phyloP scores from a whole-genome alignment of 371 early-diverging fungal genomes.

The Coemansia sp. region DNA sequence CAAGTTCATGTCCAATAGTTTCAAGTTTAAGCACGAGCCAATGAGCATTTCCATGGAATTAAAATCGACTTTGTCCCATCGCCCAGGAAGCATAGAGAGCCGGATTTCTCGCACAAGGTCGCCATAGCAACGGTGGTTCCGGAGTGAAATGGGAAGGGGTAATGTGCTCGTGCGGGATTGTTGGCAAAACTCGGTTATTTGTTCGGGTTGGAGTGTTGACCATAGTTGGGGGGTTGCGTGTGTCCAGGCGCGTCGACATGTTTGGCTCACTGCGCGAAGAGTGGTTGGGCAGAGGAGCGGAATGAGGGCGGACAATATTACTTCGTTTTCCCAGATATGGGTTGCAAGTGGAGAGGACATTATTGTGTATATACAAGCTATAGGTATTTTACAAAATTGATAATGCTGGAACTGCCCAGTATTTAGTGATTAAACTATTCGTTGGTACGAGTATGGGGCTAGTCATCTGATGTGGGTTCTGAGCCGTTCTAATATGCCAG shows the following conservation, averaged over 20 bases:
- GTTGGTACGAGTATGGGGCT: too few relatives aligned
- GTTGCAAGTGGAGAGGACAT: background rate
- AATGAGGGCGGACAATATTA: background rate
- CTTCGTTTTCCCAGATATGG: conserved; percentile 3
- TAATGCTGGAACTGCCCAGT: too few relatives aligned
- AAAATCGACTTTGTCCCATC: conserved; percentile 16
- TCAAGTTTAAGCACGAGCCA: background rate
- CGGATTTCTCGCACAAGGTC: conserved; percentile 6
- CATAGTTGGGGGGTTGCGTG: conserved; percentile 13
- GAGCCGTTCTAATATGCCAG: too few relatives aligned
- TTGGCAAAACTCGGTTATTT: conserved; percentile 3
- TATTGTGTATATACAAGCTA: background rate
- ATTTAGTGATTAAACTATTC: too few relatives aligned
- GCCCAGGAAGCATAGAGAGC: conserved; percentile 11
- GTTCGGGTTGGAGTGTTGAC: background rate
- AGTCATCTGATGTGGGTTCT: too few relatives aligned
- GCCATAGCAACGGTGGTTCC: conserved; percentile 8
- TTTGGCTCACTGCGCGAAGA: background rate
- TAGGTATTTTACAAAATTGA: too few relatives aligned
- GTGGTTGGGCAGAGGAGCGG: background rate
- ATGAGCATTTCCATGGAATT: background rate
- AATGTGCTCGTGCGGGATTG: background rate
- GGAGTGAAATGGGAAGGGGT: background rate
- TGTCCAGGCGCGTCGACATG: conserved; percentile 8
- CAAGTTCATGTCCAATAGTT: conserved; percentile 11